Percentiles rank a stretch among this genome's conserved stretches.
Evolutionary conservation across 2,329 filamentous ascomycete genomes (phyloP).

Genomic region (Whalleya microplaca): DNA sequence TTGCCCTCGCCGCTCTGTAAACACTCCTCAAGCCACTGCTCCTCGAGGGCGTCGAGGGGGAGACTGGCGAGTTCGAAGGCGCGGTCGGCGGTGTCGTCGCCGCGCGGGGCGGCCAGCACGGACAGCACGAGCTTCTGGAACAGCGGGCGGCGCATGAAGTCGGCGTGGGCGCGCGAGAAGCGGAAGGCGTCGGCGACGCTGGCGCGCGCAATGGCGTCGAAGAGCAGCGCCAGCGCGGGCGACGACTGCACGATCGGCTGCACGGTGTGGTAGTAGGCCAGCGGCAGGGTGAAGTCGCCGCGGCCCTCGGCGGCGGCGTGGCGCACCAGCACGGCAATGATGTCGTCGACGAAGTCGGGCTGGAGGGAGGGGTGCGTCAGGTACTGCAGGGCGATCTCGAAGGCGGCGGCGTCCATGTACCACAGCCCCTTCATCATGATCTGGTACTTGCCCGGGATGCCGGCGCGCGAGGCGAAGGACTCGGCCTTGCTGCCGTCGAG

Average conservation of each 20-base stretch:
- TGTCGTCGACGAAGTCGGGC: slow-evolving; percentile 82
- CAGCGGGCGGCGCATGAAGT: slow-evolving; percentile 63
- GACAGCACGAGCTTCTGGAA: slow-evolving; percentile 68
- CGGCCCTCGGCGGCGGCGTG: slow-evolving; percentile 60
- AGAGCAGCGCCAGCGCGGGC: slow-evolving; percentile 67
- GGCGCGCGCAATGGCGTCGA: slow-evolving; percentile 67
- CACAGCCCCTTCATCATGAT: slow-evolving; percentile 83
- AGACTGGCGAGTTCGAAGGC: slow-evolving; percentile 73
- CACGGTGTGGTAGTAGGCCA: slow-evolving; percentile 79
- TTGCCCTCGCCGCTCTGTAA: slow-evolving; percentile 68
- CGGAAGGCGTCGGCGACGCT: slow-evolving; percentile 74
- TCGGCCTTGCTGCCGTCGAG: slow-evolving; percentile 44
- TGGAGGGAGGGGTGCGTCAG: slow-evolving; percentile 79
- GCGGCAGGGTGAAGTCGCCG: slow-evolving; percentile 65
- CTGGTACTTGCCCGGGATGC: slow-evolving; percentile 75
- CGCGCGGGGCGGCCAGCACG: slow-evolving; percentile 51
- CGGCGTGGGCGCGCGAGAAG: slow-evolving; percentile 69
- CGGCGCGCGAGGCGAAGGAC: slow-evolving; percentile 62
- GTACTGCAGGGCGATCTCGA: slow-evolving; percentile 71
- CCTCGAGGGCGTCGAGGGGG: slow-evolving; percentile 72
- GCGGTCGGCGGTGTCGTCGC: slow-evolving; percentile 52
- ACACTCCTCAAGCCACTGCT: slow-evolving; percentile 73
- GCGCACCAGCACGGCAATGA: slow-evolving; percentile 69
- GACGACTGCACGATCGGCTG: slow-evolving; percentile 71
- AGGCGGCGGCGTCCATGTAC: slow-evolving; percentile 75